Base-by-base conservation (phyloP, 768 basidiomycete species). In the Tricholoma terreum region DNA sequence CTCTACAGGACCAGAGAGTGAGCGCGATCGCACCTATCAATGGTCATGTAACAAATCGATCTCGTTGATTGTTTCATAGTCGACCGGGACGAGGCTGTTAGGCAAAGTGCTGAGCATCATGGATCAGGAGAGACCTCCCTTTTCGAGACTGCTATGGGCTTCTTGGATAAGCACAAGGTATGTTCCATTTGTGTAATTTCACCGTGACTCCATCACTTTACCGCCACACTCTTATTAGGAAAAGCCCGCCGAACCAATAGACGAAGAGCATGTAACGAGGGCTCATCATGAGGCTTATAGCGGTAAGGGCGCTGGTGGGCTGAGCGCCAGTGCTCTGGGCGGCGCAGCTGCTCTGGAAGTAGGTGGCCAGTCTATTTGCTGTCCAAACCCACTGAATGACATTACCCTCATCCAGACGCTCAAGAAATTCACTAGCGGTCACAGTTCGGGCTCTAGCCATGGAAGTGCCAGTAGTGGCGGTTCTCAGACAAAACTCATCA, bases 281-380 rank as follows among this genome's bases (percentile, higher is more conserved):
- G 84, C 87, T 9, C 89, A 93, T 67, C 68, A 81, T 30, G 62
- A 81, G 64, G 89, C 81, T 2, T 92, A 92, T 65, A 66, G 77
- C 7, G 63, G 83, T 46, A 80, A 79, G 6, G 75, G 82, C 35
- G 76, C 81, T 0, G 66, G 75, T 21, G 72, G 67, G n/a, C 59
- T 93, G 65, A 78, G 76, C 58, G 89, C 91, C 2, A 72, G 76
- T 27, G 77, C 83, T 12, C 69, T 92, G 58, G 91, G 91, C 17
- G 79, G 86, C 57, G 92, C 92, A 22, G 92, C 92, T 17, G 92
- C 92, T 12, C 60, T 90, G 61, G 80, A 90, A 78, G 87, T 84
- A 57, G 56, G 71, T 59, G 17, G 15, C 55, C 34, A 19, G 33
- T 34, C 21, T 1, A 24, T 35, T 14, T 17, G 6, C 6, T 40